These are phyloP conservation scores for Glarea lozoyensis DNA, from an alignment of 495 filamentous ascomycete species.

Conservation along the genomic window DNA sequence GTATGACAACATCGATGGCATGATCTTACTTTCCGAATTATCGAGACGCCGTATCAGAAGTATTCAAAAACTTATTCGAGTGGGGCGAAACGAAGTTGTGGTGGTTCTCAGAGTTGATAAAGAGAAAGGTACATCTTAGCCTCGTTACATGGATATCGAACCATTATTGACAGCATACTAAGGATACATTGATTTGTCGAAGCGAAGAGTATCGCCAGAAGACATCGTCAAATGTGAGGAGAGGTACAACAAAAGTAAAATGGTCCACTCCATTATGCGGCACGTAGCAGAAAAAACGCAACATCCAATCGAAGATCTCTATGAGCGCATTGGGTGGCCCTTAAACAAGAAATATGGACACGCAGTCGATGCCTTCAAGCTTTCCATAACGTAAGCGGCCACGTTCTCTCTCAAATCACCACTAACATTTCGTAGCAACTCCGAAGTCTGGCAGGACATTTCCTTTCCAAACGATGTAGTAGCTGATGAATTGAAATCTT, in stretches of 20 bases:
- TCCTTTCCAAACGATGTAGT: conserved; percentile 80
- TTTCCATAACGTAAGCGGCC: conserved; percentile 80
- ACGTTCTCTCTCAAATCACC: not conserved
- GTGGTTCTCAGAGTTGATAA: conserved; percentile 98
- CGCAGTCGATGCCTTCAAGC: conserved; percentile 95
- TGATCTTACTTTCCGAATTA: conserved; percentile 95
- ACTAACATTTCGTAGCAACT: conserved; percentile 53
- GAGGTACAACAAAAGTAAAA: conserved; percentile 98
- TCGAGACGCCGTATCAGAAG: conserved; percentile 93
- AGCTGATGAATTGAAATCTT: conserved; percentile 76
- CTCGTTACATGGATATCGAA: too few species aligned
- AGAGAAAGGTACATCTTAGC: conserved; percentile 67
- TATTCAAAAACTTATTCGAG: conserved; percentile 98
- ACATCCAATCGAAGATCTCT: conserved; percentile 85
- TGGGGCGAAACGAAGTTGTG: conserved; percentile 95
- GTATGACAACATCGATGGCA: conserved; percentile 99
- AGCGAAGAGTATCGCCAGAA: conserved; percentile 93
- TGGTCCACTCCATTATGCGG: conserved; percentile 95
- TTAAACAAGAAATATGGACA: conserved; percentile 96
- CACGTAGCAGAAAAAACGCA: conserved; percentile 96
- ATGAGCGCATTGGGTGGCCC: conserved; percentile 92
- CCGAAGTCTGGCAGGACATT: conserved; percentile 90
- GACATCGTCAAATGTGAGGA: conserved; percentile 98
- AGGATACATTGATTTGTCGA: conserved; percentile 97
- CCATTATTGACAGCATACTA: conserved; percentile 11